Base-by-base conservation (phyloP, 2,329 filamentous ascomycete species). In the Diaporthe sp. region DNA sequence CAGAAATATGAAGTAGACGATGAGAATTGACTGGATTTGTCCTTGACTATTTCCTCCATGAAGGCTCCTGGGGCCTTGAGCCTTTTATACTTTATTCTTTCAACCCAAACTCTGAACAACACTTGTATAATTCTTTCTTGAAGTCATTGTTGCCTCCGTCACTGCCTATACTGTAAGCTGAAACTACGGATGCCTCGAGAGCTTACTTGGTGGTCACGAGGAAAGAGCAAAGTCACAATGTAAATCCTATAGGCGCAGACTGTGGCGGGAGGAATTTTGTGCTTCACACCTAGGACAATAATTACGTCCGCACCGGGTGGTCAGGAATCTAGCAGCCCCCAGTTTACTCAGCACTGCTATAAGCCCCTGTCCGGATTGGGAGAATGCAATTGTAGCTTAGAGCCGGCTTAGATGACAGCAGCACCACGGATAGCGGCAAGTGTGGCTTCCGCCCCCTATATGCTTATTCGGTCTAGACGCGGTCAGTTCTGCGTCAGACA, bases 401-500 rank as follows among this genome's bases (percentile, higher is more conserved):
- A n/a, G 64, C 4, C 45, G 64, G 33, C 33, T 68, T 22, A 54
- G 33, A 54, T 40, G 33, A 40, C 33, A 52, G 22, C n/a, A 28
- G 33, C 13, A 68, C 22, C n/a, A 30, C 33, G 13, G 64, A 40
- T 40, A 28, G n/a, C n/a, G 47, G 45, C 33, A 54, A 28, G n/a
- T 17, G 33, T 52, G 10, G 22, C 2, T 17, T 52, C 30, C 47
- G 30, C 52, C 22, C 22, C 12, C 47, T 13, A 28, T 28, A 8
- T 68, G 64, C 64, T 68, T 68, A 54, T 54, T 68, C 64, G 33
- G 47, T n/a, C 30, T 54, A 8, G 15, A 50, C 25, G 33, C 15
- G 15, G n/a, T 28, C 8, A 35, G 33, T 28, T 40, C 15, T 15
- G 15, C n/a, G 64, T 68, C 64, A 68, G 64, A 52, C 22, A 40